phyloP scores from a whole-genome alignment of 257 asterid genomes.

The Osmanthus fragrans region DNA sequence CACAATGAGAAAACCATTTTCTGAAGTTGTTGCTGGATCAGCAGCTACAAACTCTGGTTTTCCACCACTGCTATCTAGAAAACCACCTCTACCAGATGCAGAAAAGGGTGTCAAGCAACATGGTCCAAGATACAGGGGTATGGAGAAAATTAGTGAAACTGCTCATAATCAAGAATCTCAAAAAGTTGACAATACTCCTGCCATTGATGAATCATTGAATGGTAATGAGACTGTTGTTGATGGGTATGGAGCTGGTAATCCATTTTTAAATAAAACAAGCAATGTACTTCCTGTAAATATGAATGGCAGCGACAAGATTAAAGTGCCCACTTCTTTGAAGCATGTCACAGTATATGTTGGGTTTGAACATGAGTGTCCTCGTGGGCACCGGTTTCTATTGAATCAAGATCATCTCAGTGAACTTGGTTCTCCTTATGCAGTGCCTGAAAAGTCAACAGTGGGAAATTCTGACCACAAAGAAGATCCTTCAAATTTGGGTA shows the following conservation, averaged over 20 bases:
- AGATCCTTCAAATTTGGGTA: constrained; percentile 51
- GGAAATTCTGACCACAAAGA: constrained; percentile 50
- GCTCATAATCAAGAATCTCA: constrained; percentile 41
- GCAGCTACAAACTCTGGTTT: constrained; percentile 61
- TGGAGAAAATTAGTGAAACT: constrained; percentile 41
- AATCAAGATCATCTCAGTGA: constrained; percentile 67
- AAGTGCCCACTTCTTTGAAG: constrained; percentile 41
- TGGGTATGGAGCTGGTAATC: constrained; percentile 31
- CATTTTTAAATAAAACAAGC: constrained; percentile 46
- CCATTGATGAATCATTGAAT: constrained; percentile 30
- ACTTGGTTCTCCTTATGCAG: constrained; percentile 62
- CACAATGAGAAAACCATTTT: constrained; percentile 75
- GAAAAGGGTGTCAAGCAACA: constrained; percentile 53
- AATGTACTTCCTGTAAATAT: constrained; percentile 38
- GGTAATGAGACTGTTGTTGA: constrained; percentile 33
- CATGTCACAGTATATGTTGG: constrained; percentile 61
- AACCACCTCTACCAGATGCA: constrained; percentile 44
- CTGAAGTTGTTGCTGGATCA: constrained; percentile 96
- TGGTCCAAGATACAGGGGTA: constrained; percentile 30
- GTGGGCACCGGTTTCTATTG: constrained; percentile 87
- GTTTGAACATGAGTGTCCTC: constrained; percentile 92
- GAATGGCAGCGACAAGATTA: constrained; percentile 29
- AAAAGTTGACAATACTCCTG: constrained; percentile 31
- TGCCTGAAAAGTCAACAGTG: constrained; percentile 52
- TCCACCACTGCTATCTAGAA: constrained; percentile 76